Base-by-base conservation (phyloP, 371 early-diverging fungal genomes). In the Mortierella sp. region DNA sequence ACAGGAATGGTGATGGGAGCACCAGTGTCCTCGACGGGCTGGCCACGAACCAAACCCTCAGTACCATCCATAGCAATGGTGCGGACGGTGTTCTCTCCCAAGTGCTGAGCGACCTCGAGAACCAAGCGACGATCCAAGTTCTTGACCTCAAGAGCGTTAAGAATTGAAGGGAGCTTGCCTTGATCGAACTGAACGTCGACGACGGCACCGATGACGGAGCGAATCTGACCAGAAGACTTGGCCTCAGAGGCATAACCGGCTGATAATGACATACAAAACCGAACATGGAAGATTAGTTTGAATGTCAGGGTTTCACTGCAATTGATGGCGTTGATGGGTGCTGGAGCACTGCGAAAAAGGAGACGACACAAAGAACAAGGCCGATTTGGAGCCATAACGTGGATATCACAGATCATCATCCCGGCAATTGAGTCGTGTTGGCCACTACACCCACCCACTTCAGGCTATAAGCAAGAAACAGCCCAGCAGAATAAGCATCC, bases 51-150 rank as follows among this genome's bases (percentile, higher is more conserved):
- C 61, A 98, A 92, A 90, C 98, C 98, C 86, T 92, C 92, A 39
- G 86, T 74, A 68, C 73, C 98, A 88, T 97, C 98, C 98, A 97
- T 97, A 83, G 98, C 98, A 93, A 96, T 96, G 78, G 96, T 96
- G 82, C 98, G 95, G 74, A 98, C 98, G 67, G 96, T 96, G 93
- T 96, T 96, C 84, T 98, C 97, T 80, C 97, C 97, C 84, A 96
- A 87, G 82, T 98, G 98, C 86, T 96, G 97, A 62, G 97, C 83
- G 48, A 98, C 98, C 84, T 98, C 97, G 30, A 98, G 91, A 60
- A 98, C 98, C 68, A 98, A 89, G 78, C 97, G 95, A 56, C 85
- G 82, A 78, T 88, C 87, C 82, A 93, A 88, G 84, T 86, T 88
- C 82, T 94, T 84, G 58, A 97, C 95, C 85, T 98, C 97, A 34